phyloP scores from a whole-genome alignment of 116 monocot species.

The Dioscorea cayenensis region DNA sequence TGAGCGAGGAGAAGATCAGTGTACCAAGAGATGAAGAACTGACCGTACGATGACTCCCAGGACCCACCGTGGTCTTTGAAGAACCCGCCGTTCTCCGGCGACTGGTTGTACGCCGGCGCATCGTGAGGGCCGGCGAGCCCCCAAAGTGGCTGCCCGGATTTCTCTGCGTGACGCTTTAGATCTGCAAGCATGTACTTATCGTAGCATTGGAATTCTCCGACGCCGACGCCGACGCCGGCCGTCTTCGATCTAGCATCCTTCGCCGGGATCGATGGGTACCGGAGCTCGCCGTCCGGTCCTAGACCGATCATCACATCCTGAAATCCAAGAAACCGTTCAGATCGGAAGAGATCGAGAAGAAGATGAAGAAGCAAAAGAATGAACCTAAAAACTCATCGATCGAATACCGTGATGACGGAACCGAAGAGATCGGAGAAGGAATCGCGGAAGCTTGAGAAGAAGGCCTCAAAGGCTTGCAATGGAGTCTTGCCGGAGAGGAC shows the following conservation, averaged over 20 bases:
- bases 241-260: neutral
- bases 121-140: slow-evolving; percentile 63
- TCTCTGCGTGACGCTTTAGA: slow-evolving; percentile 26
- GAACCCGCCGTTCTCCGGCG: slow-evolving; percentile 42
- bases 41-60: slow-evolving; percentile 64
- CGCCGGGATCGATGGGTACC: slow-evolving; percentile 49
- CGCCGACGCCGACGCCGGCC: slow-evolving; percentile 20
- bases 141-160: slow-evolving; percentile 32
- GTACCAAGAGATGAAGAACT: slow-evolving; percentile 91
- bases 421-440: slow-evolving; percentile 50
- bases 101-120: slow-evolving; percentile 42
- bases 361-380: neutral
- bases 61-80: slow-evolving; percentile 66
- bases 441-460: slow-evolving; percentile 37
- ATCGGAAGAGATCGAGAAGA: neutral
- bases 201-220: slow-evolving; percentile 72
- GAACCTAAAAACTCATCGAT: too few relatives aligned
- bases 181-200: slow-evolving; percentile 43
- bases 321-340: neutral
- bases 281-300: slow-evolving; percentile 71
- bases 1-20: slow-evolving; percentile 41
- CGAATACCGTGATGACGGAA: slow-evolving; percentile 51
- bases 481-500: slow-evolving; percentile 60
- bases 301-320: slow-evolving; percentile 60
- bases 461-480: slow-evolving; percentile 36